phyloP scores from a whole-genome alignment of 2,329 filamentous ascomycete genomes.

The Dactylellina leptospora region DNA sequence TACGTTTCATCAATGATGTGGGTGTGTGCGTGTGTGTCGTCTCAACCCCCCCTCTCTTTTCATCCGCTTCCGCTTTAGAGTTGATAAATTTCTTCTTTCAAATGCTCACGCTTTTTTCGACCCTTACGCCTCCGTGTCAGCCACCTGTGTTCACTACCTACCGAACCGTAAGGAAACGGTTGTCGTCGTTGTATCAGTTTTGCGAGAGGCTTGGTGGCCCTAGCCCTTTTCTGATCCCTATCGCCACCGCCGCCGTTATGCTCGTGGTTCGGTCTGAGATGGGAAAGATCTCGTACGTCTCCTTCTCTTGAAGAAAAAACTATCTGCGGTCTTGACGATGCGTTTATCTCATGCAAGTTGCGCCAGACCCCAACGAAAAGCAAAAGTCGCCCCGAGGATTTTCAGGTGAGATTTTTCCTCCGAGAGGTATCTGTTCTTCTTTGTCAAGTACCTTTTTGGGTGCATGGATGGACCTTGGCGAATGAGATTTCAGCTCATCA shows the following conservation, averaged over 20 bases:
- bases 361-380: constrained; percentile 45
- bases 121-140: constrained; percentile 35
- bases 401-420: constrained; percentile 46
- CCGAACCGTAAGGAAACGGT: constrained; percentile 30
- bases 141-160: constrained; percentile 39
- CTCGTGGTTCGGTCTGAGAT: constrained; percentile 29
- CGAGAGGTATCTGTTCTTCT: constrained; percentile 44
- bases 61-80: constrained; percentile 42
- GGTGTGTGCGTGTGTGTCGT: constrained; percentile 50
- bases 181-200: constrained; percentile 32
- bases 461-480: constrained; percentile 52
- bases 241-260: constrained; percentile 37
- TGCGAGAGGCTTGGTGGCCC: constrained; percentile 23
- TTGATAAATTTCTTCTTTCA: constrained; percentile 52
- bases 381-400: constrained; percentile 31
- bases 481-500: constrained; percentile 50
- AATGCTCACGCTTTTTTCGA: constrained; percentile 29
- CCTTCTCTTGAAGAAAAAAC: constrained; percentile 22
- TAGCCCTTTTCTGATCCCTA: constrained; percentile 22
- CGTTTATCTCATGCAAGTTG: constrained; percentile 35
- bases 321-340: constrained; percentile 25
- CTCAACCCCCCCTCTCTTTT: constrained; percentile 45
- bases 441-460: constrained; percentile 47
- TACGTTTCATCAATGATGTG: constrained; percentile 45
- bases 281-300: constrained; percentile 17